phyloP scores from a whole-genome alignment of 2,329 filamentous ascomycete genomes.

The Beauveria brongniartii region DNA sequence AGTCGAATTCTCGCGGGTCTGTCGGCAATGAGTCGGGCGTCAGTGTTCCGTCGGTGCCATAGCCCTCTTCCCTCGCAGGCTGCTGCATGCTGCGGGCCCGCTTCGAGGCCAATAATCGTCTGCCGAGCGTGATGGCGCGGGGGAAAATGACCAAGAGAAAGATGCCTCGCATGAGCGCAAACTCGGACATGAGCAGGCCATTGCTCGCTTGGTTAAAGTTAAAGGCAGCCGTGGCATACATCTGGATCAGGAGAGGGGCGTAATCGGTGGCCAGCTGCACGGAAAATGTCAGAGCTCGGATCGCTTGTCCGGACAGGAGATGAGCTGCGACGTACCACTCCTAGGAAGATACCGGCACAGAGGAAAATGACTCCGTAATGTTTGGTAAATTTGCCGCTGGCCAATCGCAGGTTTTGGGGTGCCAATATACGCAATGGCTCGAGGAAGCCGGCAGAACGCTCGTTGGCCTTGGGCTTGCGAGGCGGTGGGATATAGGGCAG shows the following conservation, averaged over 20 bases:
- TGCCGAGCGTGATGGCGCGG: constrained; percentile 41
- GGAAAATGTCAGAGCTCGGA: background rate
- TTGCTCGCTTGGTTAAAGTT: constrained; percentile 48
- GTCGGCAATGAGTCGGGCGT: constrained; percentile 23
- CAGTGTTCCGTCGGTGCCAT: constrained; percentile 12
- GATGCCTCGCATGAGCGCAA: constrained; percentile 44
- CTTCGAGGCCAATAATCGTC: constrained; percentile 13
- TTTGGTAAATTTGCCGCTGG: constrained; percentile 39
- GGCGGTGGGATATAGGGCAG: constrained; percentile 43
- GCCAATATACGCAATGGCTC: constrained; percentile 55
- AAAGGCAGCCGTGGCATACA: constrained; percentile 50
- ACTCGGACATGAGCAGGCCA: constrained; percentile 48
- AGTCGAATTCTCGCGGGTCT: constrained; percentile 32
- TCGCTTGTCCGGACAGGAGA: background rate
- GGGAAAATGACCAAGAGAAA: constrained; percentile 49
- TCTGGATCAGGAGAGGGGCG: constrained; percentile 52
- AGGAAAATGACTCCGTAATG: constrained; percentile 58
- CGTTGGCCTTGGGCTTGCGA: constrained; percentile 21
- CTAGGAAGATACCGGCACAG: constrained; percentile 57
- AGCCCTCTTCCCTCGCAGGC: background rate
- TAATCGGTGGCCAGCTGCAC: constrained; percentile 56
- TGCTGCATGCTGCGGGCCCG: background rate
- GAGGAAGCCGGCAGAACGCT: constrained; percentile 39
- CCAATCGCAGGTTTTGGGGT: constrained; percentile 46
- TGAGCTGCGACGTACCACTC: constrained; percentile 39